Base-by-base conservation (phyloP, 2,329 filamentous ascomycete species). In the Magnaporthiopsis poae region DNA sequence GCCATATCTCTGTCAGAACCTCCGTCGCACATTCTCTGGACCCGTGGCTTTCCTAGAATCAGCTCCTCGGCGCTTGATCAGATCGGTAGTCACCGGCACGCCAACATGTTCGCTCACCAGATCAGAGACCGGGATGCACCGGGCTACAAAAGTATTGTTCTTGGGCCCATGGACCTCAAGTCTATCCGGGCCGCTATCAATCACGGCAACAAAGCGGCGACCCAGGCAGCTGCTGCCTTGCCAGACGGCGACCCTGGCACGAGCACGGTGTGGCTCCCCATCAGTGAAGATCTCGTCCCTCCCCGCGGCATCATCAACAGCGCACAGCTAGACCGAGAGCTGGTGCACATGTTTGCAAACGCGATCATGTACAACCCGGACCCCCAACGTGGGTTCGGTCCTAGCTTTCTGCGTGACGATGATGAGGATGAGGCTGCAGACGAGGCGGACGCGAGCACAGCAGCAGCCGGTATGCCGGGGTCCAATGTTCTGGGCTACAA, bases 311-410 rank as follows among this genome's bases (percentile, higher is more conserved):
- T 98, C 72, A 91, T 98, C 76, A 98, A 98, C 76, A 93, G 90
- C 64, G 87, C 90, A 1, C 95, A 98, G 75, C 83, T 98, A 21
- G 94, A 98, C 77, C 91, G 92, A 70, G 94, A 98, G 75, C 81
- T 98, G 13, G 91, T 96, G 72, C 90, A 96, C 72, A 97, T 98
- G 91, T 96, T 98, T 76, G 92, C 92, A 71, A 98, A 98, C 73
- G 94, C 95, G 25, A 90, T 97, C 77, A 98, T 99, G 95, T 99
- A 96, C 81, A 98, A 98, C 72, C 88, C 90, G 0, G 91, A 96
- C 69, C 88, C 89, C 0, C 82, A 90, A 70, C 85, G 88, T 33
- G 89, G 90, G 0, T 86, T 89, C 12, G 89, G 89, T 0, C 80
- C 83, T 1, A 79, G 82, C 0, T 90, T 92, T 69, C 75, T 85